Evolutionary conservation across 441 rosid species (phyloP).

Genomic region (Syzygium malaccense): DNA sequence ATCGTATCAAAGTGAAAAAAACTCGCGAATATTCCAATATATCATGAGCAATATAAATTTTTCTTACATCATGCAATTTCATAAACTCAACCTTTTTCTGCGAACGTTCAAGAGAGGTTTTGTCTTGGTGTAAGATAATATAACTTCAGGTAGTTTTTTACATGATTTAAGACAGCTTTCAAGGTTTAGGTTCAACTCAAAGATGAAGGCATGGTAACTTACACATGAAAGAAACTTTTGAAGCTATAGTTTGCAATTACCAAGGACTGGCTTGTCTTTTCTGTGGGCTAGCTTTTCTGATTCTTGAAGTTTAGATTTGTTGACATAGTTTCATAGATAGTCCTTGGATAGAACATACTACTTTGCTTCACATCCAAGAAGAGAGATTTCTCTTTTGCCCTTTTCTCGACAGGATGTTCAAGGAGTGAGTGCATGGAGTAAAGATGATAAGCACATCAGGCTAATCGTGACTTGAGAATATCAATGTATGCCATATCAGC

Average conservation of each 20-base stretch:
- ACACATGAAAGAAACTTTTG: neutral
- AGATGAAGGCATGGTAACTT: neutral
- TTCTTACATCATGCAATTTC: neutral
- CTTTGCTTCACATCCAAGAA: neutral
- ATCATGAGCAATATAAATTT: neutral
- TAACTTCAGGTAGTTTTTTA: neutral
- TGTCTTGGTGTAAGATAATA: neutral
- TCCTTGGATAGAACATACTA: neutral
- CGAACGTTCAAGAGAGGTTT: neutral
- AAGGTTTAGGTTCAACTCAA: neutral
- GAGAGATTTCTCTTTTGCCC: neutral
- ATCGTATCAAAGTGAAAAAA: neutral
- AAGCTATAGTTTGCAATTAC: neutral
- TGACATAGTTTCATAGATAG: neutral
- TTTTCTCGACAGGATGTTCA: neutral
- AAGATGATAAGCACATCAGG: neutral
- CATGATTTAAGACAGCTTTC: neutral
- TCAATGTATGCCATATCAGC: neutral
- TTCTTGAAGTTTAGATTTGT: neutral
- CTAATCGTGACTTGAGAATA: neutral
- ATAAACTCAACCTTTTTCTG: neutral
- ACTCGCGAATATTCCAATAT: neutral
- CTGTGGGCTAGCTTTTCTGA: neutral
- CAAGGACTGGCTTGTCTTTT: neutral
- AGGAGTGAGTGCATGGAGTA: neutral